phyloP scores from a whole-genome alignment of 306 rosid species.

The Castanea sativa region DNA sequence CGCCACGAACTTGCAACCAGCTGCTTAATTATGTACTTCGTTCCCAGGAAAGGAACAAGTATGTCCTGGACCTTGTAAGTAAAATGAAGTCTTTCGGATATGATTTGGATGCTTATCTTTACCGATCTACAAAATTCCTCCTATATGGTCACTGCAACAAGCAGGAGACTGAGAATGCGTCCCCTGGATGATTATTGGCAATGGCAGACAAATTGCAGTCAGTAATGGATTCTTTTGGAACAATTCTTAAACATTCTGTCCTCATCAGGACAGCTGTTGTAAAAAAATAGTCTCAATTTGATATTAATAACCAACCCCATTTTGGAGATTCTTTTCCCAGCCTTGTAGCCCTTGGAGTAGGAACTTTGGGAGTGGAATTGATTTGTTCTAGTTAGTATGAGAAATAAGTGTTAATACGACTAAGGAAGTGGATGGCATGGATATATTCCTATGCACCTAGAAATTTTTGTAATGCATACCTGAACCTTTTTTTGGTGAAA shows the following conservation, averaged over 20 bases:
- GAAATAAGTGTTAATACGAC: too few species aligned
- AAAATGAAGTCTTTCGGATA: slow-evolving; percentile 60
- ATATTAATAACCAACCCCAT: neutral
- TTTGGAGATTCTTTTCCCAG: neutral
- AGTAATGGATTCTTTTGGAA: neutral
- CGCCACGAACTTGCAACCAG: slow-evolving; percentile 30
- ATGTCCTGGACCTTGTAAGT: slow-evolving; percentile 40
- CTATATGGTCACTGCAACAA: slow-evolving; percentile 6
- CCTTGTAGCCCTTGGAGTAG: neutral
- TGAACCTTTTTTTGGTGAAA: too few species aligned
- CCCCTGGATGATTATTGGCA: neutral
- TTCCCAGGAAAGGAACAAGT: slow-evolving; percentile 35
- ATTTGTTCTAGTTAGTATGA: too few species aligned
- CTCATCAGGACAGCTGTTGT: neutral
- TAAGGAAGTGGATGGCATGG: too few species aligned
- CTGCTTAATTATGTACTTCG: slow-evolving; percentile 42
- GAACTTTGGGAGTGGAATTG: neutral
- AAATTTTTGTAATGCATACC: too few species aligned
- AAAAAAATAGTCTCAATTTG: neutral
- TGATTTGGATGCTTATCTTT: slow-evolving; percentile 22
- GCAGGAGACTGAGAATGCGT: neutral
- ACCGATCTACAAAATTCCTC: slow-evolving; percentile 28
- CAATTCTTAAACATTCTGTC: neutral
- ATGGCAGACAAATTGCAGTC: neutral
- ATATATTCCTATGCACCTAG: too few species aligned